A percentile compares a stretch with the other conserved stretches of the same genome.
Evolutionary conservation across 179 eudicot species (phyloP).

Genomic region (Camellia oleifera): DNA sequence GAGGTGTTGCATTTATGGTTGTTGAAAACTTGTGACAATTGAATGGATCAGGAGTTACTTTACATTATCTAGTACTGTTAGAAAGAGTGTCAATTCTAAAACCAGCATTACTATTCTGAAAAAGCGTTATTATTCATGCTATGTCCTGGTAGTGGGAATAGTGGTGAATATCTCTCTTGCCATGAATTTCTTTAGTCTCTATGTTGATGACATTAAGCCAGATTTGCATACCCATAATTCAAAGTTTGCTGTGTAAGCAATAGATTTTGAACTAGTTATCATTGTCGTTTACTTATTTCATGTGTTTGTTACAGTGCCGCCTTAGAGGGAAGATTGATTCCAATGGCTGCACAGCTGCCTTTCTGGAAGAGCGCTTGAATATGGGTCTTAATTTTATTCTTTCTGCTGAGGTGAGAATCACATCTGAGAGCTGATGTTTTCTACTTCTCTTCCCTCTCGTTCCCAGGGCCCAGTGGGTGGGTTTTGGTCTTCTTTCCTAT

Average conservation of each 20-base stretch:
- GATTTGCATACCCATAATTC: constrained; percentile 6
- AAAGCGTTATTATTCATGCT: background rate
- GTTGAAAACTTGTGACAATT: too few species aligned
- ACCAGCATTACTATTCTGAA: background rate
- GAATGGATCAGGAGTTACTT: background rate
- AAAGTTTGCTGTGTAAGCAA: background rate
- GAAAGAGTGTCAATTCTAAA: background rate
- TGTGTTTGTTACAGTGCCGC: constrained; percentile 53
- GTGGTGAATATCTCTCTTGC: background rate
- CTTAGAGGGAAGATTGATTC: constrained; percentile 95
- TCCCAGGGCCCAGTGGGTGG: background rate
- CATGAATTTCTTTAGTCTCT: background rate
- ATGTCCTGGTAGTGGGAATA: background rate
- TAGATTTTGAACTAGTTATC: constrained; percentile 8
- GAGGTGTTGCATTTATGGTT: background rate
- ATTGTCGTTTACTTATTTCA: background rate
- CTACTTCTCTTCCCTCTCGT: background rate
- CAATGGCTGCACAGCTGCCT: constrained; percentile 74
- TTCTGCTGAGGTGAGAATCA: constrained; percentile 79
- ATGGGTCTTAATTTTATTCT: constrained; percentile 89
- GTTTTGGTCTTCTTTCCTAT: background rate
- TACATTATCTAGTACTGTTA: background rate
- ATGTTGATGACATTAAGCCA: background rate
- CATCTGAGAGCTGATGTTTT: background rate
- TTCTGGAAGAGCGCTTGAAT: constrained; percentile 80